These are phyloP conservation scores for Scenedesmus sp. DNA, from an alignment of 163 green algal genomes.

Conservation along the genomic window DNA sequence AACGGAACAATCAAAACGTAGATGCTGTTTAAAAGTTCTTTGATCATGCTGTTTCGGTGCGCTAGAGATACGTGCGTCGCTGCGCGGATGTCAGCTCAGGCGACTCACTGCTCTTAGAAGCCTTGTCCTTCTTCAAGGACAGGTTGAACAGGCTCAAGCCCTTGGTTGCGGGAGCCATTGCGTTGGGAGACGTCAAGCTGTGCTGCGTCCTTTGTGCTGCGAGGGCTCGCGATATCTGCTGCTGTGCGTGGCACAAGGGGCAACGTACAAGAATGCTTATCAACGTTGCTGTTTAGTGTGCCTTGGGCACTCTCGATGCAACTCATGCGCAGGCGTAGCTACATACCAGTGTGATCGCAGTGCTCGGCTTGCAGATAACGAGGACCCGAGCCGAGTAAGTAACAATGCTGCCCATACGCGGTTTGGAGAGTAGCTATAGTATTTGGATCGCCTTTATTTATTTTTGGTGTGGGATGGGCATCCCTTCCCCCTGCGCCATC, in stretches of 20 bases:
- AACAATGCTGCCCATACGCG: not conserved
- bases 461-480: not conserved
- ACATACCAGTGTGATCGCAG: not conserved
- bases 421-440: too few relatives aligned
- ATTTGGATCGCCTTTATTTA: too few relatives aligned
- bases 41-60: conserved; percentile 96
- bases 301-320: not conserved
- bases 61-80: conserved; percentile 47
- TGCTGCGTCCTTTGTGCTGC: not conserved
- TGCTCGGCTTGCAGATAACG: not conserved
- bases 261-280: not conserved
- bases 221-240: not conserved
- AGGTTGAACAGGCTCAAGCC: conserved; percentile 7
- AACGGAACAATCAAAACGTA: too few relatives aligned
- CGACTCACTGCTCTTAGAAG: conserved; percentile 89
- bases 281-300: not conserved
- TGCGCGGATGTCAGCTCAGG: conserved; percentile 73
- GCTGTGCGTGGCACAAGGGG: not conserved
- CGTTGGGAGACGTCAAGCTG: not conserved
- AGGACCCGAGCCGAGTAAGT: not conserved
- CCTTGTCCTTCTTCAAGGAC: conserved; percentile 20
- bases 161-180: conserved; percentile 24
- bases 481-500: not conserved
- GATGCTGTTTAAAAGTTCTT: conserved; percentile 56
- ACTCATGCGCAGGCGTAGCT: not conserved